Percentiles rank a stretch among this genome's conserved stretches.
phyloP scores from a whole-genome alignment of 768 basidiomycete genomes.

The Lactifluus volemus region DNA sequence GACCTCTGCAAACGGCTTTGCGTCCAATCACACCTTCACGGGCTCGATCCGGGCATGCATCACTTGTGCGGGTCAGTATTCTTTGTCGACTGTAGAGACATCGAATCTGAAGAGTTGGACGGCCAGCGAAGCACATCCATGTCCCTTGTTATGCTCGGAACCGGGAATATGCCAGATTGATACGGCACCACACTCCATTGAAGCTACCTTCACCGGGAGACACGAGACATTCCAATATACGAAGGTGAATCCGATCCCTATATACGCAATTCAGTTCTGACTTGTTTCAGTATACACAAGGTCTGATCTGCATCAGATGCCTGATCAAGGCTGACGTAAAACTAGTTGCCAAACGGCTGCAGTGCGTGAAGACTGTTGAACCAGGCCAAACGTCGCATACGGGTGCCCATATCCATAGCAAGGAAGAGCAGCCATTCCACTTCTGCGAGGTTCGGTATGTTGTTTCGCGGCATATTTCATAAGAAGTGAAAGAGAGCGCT shows the following conservation, averaged over 20 bases:
- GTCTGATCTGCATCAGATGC: slow-evolving; percentile 23
- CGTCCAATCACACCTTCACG: slow-evolving; percentile 43
- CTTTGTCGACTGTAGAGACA: neutral
- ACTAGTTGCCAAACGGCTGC: slow-evolving; percentile 42
- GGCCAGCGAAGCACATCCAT: slow-evolving; percentile 43
- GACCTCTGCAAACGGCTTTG: slow-evolving; percentile 50
- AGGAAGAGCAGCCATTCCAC: slow-evolving; percentile 39
- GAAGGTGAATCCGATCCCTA: slow-evolving; percentile 33
- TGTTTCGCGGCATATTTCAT: neutral
- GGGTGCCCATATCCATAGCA: slow-evolving; percentile 42
- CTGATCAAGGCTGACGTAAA: neutral
- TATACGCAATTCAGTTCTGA: neutral
- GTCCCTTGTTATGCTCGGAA: slow-evolving; percentile 32
- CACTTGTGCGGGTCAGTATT: slow-evolving; percentile 51
- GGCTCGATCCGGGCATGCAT: slow-evolving; percentile 29
- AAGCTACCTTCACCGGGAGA: slow-evolving; percentile 51
- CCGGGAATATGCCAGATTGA: slow-evolving; percentile 52
- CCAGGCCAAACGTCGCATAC: slow-evolving; percentile 35
- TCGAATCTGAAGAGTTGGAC: neutral
- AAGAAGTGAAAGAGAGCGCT: neutral
- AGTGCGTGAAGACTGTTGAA: slow-evolving; percentile 40
- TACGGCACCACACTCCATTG: slow-evolving; percentile 47
- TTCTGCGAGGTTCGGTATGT: slow-evolving; percentile 43
- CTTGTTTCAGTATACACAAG: slow-evolving; percentile 42
- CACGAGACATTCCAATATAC: slow-evolving; percentile 59